Evolutionary conservation across 2,329 filamentous ascomycete species (phyloP).

Genomic region (Botrytis paeoniae): DNA sequence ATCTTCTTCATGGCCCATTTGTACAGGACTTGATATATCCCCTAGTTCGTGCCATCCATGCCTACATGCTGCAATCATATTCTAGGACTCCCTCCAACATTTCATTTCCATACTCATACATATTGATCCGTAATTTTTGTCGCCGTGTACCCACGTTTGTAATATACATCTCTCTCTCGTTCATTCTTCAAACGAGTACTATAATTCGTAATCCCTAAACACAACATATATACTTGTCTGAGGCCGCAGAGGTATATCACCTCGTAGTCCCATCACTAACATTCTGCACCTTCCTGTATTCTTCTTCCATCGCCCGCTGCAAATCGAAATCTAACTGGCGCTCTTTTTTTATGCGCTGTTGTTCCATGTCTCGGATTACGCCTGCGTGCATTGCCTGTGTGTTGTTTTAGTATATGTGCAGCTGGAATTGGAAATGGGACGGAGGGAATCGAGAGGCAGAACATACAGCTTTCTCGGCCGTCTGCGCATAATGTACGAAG

Average conservation of each 20-base stretch:
- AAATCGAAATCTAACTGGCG: conserved; percentile 92
- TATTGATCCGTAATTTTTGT: not conserved
- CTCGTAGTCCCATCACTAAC: conserved; percentile 53
- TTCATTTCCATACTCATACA: not conserved
- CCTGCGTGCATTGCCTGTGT: conserved; percentile 88
- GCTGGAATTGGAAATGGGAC: not conserved
- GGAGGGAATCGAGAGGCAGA: not conserved
- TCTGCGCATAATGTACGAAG: conserved; percentile 88
- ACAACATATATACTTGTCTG: not conserved
- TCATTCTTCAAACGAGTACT: not conserved
- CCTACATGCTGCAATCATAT: not conserved
- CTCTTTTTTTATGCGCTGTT: conserved; percentile 85
- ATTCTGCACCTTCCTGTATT: conserved; percentile 85
- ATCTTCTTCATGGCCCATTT: not conserved
- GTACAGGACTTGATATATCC: not conserved
- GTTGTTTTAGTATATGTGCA: not conserved
- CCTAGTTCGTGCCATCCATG: not conserved
- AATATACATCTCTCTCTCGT: not conserved
- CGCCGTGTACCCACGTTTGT: not conserved
- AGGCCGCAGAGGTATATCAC: conserved; percentile 10
- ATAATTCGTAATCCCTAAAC: not conserved
- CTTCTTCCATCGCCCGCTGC: conserved; percentile 78
- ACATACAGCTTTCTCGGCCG: conserved; percentile 75
- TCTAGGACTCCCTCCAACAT: not conserved
- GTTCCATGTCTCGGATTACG: conserved; percentile 91